Base-by-base conservation (phyloP, 2,329 filamentous ascomycete genomes). In the Ophiostoma fasciatum region DNA sequence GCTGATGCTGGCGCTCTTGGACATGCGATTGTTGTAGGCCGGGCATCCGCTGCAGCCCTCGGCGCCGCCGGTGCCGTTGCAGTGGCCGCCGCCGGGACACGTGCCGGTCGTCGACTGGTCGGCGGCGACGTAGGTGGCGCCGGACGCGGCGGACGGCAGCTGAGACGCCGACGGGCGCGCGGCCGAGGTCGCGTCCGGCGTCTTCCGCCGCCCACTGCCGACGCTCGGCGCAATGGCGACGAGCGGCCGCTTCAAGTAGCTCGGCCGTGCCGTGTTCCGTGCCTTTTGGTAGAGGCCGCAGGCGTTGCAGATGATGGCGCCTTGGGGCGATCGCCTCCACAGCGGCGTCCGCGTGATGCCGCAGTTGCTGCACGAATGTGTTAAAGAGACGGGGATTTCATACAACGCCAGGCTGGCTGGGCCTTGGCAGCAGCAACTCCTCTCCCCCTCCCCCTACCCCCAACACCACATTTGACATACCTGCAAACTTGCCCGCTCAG, bases 261-360 rank as follows among this genome's bases (percentile, higher is more conserved):
- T 90, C 12, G 90, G 90, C 34, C 90, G 75, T 48, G 83, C 76
- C 43, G 88, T 81, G 53, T 96, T 96, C 46, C 90, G 75, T 9
- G 88, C 87, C 57, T 96, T 96, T 43, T 83, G 66, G 56, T 98
- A 98, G 13, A 98, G 68, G 28, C 90, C 90, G 52, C 90, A 98
- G 6, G 90, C 90, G 59, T 98, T 98, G 61, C 90, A 98, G 41
- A 98, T 96, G 20, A 85, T 94, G 37, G 84, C 81, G 21, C 90
- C 90, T 49, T 87, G 78, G 0, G 88, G 88, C 13, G 88, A 94
- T 51, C 90, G 74, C 53, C 90, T 75, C 90, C 90, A 98, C 26
- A 98, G 61, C 18, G 90, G 90, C 31, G 90, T 98, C 54, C 81
- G 78, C 35, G 85, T 94, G 13, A 90, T 96, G 39, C 79, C 80